Evolutionary conservation across 1,139 yeast genomes (phyloP), one percentile per base, ranked within the genome.

Genomic region (Wickerhamomyces sp.): DNA sequence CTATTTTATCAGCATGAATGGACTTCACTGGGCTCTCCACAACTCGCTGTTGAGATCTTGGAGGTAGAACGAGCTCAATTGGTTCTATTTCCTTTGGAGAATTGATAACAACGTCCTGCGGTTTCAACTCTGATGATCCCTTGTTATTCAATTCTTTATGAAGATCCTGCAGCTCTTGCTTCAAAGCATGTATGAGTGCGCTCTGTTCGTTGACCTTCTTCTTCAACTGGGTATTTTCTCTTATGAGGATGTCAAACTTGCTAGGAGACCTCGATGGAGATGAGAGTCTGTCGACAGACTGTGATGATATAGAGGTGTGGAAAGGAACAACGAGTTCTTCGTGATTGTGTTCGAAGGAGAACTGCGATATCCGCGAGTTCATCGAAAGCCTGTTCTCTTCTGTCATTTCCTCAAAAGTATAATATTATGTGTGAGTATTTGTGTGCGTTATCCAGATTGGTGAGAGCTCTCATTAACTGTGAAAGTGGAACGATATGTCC

Each of bases 301-400:
- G 15, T 16, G 31, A 13, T 4, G 31, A 21, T 11, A 21, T 5
- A 17, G 14, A 3, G 25, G 31, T 7, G 5, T 10, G n/a, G 15
- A 26, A 26, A 5, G 30, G 25, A 14, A 11, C 26, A 6, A 28
- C 12, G 9, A 27, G 14, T 4, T 20, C 26, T 6, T 46, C 46
- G 15, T 40, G 45, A 28, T 39, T 36, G 17, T 46, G 32, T 25
- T 46, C 51, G 27, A 45, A 45, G 2, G 50, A 46, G 30, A 47
- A 46, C 37, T 46, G 51, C 5, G 52, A 46, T 4, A 40, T 30
- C 4, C 37, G 40, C 2, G 51, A 47, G 12, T 40, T 43, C 4
- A 40, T 32, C 1, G 51, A 44, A 2, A 28, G 35, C 23, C 50
- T 36, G 16, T 45, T 41, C 5, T 40, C 20, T 9, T 23, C 35